Percentiles rank a stretch among this genome's conserved stretches.
These are phyloP conservation scores for Aphanomyces invadans DNA, from an alignment of 352 stramenopile species.

Conservation along the genomic window DNA sequence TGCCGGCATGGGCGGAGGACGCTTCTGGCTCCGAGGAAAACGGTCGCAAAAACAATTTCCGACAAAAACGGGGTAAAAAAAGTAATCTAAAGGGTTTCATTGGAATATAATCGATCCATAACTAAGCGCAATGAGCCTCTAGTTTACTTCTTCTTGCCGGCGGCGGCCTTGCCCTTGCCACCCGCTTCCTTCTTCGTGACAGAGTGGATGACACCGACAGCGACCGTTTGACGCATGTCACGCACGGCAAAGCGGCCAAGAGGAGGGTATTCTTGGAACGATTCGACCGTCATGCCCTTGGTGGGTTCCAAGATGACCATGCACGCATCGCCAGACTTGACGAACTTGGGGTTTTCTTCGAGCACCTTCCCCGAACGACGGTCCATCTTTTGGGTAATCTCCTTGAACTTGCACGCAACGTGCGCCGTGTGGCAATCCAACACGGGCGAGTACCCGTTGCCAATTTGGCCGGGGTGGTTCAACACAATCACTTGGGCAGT, in stretches of 20 bases:
- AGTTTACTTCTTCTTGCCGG: slow-evolving; percentile 31
- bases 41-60: too few species aligned
- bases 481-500: slow-evolving; percentile 95
- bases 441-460: slow-evolving; percentile 90
- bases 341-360: slow-evolving; percentile 89
- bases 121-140: background rate
- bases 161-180: slow-evolving; percentile 29
- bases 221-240: slow-evolving; percentile 96
- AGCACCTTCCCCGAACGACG: slow-evolving; percentile 91
- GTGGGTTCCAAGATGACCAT: slow-evolving; percentile 92
- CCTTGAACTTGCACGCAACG: slow-evolving; percentile 92
- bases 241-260: slow-evolving; percentile 95
- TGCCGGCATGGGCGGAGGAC: too few species aligned
- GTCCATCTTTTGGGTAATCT: slow-evolving; percentile 96
- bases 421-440: slow-evolving; percentile 97
- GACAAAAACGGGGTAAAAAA: too few species aligned
- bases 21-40: too few species aligned
- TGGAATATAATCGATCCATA: slow-evolving; percentile 16
- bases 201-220: slow-evolving; percentile 95
- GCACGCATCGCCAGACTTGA: slow-evolving; percentile 94
- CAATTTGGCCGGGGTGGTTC: slow-evolving; percentile 92
- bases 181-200: slow-evolving; percentile 80
- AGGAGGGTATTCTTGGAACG: slow-evolving; percentile 94
- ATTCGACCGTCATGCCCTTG: slow-evolving; percentile 94
- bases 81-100: slow-evolving; percentile 6